Evolutionary conservation across 805 yeast species (phyloP).

Genomic region (Diddensiella caesifluorescens): DNA sequence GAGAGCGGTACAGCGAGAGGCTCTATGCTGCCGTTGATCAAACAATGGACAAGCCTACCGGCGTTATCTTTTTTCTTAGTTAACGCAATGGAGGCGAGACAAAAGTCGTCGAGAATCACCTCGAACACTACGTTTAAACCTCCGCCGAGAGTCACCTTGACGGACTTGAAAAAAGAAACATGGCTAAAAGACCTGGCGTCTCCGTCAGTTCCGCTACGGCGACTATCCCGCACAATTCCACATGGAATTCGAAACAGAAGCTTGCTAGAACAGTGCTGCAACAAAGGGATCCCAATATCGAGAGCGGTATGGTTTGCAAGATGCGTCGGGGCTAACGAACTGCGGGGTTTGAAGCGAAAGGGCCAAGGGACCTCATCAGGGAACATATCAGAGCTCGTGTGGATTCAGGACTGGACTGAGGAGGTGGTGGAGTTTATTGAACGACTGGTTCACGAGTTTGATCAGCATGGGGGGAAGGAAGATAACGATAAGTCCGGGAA

Average conservation of each 20-base stretch:
- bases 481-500: slow-evolving; percentile 20
- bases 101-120: slow-evolving; percentile 41
- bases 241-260: slow-evolving; percentile 78
- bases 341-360: slow-evolving; percentile 51
- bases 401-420: slow-evolving; percentile 89
- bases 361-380: slow-evolving; percentile 27
- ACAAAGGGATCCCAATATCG: slow-evolving; percentile 62
- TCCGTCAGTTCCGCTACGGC: slow-evolving; percentile 56
- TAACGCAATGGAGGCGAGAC: slow-evolving; percentile 44
- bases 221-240: slow-evolving; percentile 74
- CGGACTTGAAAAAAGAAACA: slow-evolving; percentile 76
- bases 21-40: slow-evolving; percentile 39
- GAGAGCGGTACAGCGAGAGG: slow-evolving; percentile 69
- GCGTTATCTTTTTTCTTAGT: slow-evolving; percentile 46
- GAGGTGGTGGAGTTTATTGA: slow-evolving; percentile 62
- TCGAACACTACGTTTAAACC: slow-evolving; percentile 59
- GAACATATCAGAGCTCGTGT: slow-evolving; percentile 42
- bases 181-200: slow-evolving; percentile 83
- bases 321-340: slow-evolving; percentile 79
- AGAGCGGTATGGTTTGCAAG: slow-evolving; percentile 89
- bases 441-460: slow-evolving; percentile 43
- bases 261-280: slow-evolving; percentile 66
- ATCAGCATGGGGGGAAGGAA: slow-evolving; percentile 8
- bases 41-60: slow-evolving; percentile 40
- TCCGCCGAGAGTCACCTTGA: slow-evolving; percentile 85